Base-by-base conservation (phyloP, 73 alveolate genomes). In the Blepharisma stoltei region DNA sequence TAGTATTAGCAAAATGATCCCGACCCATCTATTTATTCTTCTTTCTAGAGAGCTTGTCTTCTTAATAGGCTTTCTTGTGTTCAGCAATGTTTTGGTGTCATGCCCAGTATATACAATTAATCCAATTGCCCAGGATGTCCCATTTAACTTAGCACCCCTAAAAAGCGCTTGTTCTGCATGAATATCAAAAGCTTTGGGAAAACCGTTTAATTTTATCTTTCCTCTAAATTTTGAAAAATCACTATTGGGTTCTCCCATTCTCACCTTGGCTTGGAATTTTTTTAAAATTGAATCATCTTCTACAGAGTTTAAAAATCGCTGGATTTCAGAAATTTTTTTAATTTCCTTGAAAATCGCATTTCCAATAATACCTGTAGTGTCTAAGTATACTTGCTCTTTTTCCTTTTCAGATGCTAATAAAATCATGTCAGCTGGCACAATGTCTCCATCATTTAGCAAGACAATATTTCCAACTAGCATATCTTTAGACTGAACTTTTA, bases 31-130 rank as follows among this genome's bases (percentile, higher is more conserved):
- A 18, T 50, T 50, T 11, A 50, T 18, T 50, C 21, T 11, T 18
- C 65, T 50, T 18, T 50, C 65, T 14, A 50, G 4, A 14, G n/a
- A 14, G 27, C 27, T 14, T 11, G n/a, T 60, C 48, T 60, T 60
- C 49, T 23, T 60, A 8, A 3, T 23, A 9, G 76, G 76, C n/a
- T 23, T 60, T 60, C 48, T 11, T 18, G 89, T 86, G 75, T 90
- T 90, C 83, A 86, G 80, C 88, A 88, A 86, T 55, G 87, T 84
- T 76, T 88, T 90, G 25, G 97, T 88, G 75, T 90, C 94, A 50
- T 45, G 81, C 49, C 97, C 97, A 0, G 94, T 86, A 84, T 87
- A 60, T 11, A 60, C 41, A 23, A 27, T 23, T 23, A 60, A 11
- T 60, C 76, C 76, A 20, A 60, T 23, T 11, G 48, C 76, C 48